Conservation (phyloP, 2,329 filamentous ascomycete species). For the Aspergillus pseudoterreus region DNA sequence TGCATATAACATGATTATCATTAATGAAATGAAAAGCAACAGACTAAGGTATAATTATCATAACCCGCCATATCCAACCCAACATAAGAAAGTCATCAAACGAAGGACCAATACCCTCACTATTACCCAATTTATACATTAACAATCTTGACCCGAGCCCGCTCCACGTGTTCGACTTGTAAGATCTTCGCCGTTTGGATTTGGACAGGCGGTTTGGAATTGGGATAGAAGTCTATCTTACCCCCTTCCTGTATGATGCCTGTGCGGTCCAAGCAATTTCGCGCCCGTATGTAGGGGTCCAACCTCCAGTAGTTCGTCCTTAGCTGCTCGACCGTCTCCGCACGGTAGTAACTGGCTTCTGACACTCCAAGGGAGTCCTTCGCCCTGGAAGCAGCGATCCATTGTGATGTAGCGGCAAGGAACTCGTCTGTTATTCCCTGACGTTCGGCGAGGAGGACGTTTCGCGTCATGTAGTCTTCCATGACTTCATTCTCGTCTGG, state of each 20-base stretch:
- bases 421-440: slow-evolving; percentile 64
- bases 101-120: no score
- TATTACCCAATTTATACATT: slow-evolving; percentile 4
- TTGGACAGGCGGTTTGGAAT: slow-evolving; percentile 1
- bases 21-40: no score
- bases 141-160: slow-evolving; percentile 10
- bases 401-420: slow-evolving; percentile 68
- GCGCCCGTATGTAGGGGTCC: slow-evolving; percentile 79
- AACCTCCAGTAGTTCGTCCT: slow-evolving; percentile 78
- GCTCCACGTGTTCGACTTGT: slow-evolving; percentile 11
- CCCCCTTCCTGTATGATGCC: slow-evolving; percentile 55
- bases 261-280: slow-evolving; percentile 73
- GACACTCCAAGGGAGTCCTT: slow-evolving; percentile 41
- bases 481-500: slow-evolving; percentile 70
- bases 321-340: slow-evolving; percentile 60
- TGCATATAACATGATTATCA: no score
- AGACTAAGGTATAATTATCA: no score
- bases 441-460: slow-evolving; percentile 61
- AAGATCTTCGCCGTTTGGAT: slow-evolving; percentile 12
- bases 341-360: slow-evolving; percentile 54
- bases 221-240: slow-evolving; percentile 62
- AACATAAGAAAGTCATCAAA: no score
- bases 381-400: slow-evolving; percentile 58
- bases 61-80: no score
- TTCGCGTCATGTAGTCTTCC: slow-evolving; percentile 59